Evolutionary conservation across 2,329 filamentous ascomycete genomes (phyloP).

Genomic region (Neodidymelliopsis sp.): DNA sequence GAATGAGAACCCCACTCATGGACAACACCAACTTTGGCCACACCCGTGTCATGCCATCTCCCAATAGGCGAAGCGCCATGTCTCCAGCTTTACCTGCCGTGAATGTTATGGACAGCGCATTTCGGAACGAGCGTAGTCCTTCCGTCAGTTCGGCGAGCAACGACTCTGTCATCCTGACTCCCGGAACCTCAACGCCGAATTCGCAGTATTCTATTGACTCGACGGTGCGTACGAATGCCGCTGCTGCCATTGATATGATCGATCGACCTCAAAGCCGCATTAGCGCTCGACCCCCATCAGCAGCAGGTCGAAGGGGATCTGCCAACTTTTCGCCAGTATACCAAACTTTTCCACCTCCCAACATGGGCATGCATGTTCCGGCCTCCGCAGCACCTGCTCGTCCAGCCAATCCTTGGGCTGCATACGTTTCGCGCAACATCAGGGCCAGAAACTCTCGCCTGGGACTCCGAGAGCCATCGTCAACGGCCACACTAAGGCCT

Average conservation of each 20-base stretch:
- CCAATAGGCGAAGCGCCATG: slow-evolving; percentile 36
- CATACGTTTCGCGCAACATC: slow-evolving; percentile 40
- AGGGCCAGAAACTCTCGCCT: slow-evolving; percentile 43
- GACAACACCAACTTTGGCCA: slow-evolving; percentile 36
- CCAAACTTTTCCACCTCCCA: slow-evolving; percentile 36
- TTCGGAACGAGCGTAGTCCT: slow-evolving; percentile 34
- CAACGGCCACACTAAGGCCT: slow-evolving; percentile 48
- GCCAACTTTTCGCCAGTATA: slow-evolving; percentile 43
- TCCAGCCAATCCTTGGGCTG: slow-evolving; percentile 47
- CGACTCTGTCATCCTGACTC: slow-evolving; percentile 38
- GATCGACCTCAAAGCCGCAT: slow-evolving; percentile 49
- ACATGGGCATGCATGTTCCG: slow-evolving; percentile 45
- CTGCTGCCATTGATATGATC: slow-evolving; percentile 43
- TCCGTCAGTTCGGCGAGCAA: slow-evolving; percentile 41
- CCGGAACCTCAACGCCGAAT: slow-evolving; percentile 38
- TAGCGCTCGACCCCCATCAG: slow-evolving; percentile 46
- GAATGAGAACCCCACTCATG: slow-evolving; percentile 46
- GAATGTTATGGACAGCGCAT: slow-evolving; percentile 20
- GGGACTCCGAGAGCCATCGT: slow-evolving; percentile 49
- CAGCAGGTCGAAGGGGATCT: slow-evolving; percentile 44
- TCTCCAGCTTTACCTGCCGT: slow-evolving; percentile 30
- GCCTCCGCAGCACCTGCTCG: slow-evolving; percentile 33
- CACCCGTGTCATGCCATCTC: slow-evolving; percentile 40
- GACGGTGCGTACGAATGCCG: slow-evolving; percentile 38
- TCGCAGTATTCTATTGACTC: slow-evolving; percentile 38